Conservation (phyloP, 805 yeast species). For the Myxozyma monticola region DNA sequence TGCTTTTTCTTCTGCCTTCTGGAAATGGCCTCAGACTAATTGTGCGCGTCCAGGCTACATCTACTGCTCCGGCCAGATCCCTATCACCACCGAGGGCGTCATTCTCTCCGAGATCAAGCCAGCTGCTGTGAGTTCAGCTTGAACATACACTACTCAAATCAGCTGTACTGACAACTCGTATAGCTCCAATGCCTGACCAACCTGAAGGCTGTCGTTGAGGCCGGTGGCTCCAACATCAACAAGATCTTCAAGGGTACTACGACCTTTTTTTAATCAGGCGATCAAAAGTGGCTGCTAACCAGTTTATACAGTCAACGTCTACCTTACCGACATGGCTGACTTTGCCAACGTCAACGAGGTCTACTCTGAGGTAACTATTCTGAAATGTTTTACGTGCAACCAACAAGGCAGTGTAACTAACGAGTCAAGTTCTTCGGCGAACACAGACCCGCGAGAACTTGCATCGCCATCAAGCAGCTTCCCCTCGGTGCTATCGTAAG, state of each 20-base stretch:
- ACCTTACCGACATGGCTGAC: conserved; percentile 85
- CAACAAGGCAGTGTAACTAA: not conserved
- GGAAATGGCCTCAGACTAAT: not conserved
- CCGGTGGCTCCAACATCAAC: conserved; percentile 79
- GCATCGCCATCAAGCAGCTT: conserved; percentile 89
- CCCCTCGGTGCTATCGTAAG: conserved; percentile 76
- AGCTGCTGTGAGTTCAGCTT: conserved; percentile 25
- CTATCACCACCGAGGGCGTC: conserved; percentile 72
- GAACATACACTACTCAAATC: too few species aligned
- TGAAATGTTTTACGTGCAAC: not conserved
- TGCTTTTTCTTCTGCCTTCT: not conserved
- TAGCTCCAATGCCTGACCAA: conserved; percentile 45
- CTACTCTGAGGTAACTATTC: conserved; percentile 52
- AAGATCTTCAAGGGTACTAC: conserved; percentile 70
- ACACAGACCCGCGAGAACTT: conserved; percentile 95
- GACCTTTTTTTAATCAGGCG: too few species aligned
- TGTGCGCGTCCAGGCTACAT: conserved; percentile 56
- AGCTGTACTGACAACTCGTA: not conserved
- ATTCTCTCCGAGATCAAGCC: conserved; percentile 72
- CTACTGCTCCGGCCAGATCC: conserved; percentile 94
- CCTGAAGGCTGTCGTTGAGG: conserved; percentile 65
- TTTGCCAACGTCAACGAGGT: conserved; percentile 85
- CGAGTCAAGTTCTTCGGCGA: conserved; percentile 59
- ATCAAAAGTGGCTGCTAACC: not conserved
- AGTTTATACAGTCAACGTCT: conserved; percentile 62